Conservation (phyloP, 2,329 filamentous ascomycete species). For the Cadophora malorum region DNA sequence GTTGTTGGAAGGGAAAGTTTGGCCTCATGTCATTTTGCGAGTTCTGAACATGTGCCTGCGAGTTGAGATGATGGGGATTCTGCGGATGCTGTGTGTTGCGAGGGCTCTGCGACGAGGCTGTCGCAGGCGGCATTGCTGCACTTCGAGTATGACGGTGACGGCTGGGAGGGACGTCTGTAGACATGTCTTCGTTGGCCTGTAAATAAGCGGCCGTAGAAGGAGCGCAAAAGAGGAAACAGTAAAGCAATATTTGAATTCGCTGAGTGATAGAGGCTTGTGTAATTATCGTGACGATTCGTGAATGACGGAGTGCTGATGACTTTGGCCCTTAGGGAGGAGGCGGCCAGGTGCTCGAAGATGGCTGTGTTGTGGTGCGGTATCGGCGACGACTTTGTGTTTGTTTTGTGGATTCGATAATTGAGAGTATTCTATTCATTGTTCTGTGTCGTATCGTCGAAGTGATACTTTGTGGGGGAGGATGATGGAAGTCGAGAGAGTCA, state of each 20-base stretch:
- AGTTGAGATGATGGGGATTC: constrained; percentile 52
- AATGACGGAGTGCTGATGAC: constrained; percentile 16
- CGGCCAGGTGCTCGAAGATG: constrained; percentile 36
- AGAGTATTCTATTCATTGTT: constrained; percentile 42
- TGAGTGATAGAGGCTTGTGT: constrained; percentile 19
- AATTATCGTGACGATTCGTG: constrained; percentile 18
- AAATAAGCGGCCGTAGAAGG: constrained; percentile 50
- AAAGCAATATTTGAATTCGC: constrained; percentile 28
- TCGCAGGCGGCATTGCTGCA: constrained; percentile 34
- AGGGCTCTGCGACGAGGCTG: constrained; percentile 44
- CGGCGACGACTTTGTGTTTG: constrained; percentile 28
- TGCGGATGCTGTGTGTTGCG: constrained; percentile 44
- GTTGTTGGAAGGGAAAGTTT: constrained; percentile 32
- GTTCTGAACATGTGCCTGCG: constrained; percentile 49
- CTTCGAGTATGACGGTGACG: constrained; percentile 44
- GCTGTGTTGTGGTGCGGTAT: constrained; percentile 31
- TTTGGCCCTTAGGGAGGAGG: constrained; percentile 29
- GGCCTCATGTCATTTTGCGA: constrained; percentile 35
- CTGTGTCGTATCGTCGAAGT: constrained; percentile 27
- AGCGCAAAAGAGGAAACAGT: constrained; percentile 31
- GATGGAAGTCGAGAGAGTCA: constrained; percentile 20
- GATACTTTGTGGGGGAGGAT: constrained; percentile 22
- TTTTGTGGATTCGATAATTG: constrained; percentile 30
- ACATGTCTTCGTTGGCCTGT: constrained; percentile 55
- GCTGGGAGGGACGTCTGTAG: constrained; percentile 50